phyloP scores from a whole-genome alignment of 257 asterid species.

The Solanum tarapatanum region DNA sequence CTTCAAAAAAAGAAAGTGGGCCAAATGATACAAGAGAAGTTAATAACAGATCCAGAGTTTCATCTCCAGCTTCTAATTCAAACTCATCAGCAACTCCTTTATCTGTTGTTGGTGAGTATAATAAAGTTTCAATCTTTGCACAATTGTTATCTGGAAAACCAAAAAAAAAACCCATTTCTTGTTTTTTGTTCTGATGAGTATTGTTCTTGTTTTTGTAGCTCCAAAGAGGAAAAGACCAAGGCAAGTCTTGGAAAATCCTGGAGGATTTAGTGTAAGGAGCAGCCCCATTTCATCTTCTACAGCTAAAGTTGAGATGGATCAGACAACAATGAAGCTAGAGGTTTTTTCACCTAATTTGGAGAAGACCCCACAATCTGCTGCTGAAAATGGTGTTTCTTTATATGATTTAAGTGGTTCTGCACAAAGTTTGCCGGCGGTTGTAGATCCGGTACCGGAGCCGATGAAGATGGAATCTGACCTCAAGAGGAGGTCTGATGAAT shows the following conservation, averaged over 20 bases:
- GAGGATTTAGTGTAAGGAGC: slow-evolving; percentile 28
- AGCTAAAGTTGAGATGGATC: slow-evolving; percentile 43
- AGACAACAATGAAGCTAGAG: slow-evolving; percentile 37
- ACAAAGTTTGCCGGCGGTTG: slow-evolving; percentile 7
- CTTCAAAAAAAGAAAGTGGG: slow-evolving; percentile 45
- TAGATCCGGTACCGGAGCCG: slow-evolving; percentile 17
- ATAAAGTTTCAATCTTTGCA: neutral
- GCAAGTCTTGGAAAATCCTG: slow-evolving; percentile 50
- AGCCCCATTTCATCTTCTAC: slow-evolving; percentile 26
- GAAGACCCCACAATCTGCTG: slow-evolving; percentile 32
- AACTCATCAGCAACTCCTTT: slow-evolving; percentile 32
- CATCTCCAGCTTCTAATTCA: slow-evolving; percentile 62
- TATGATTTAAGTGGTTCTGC: slow-evolving; percentile 26
- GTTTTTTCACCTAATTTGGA: slow-evolving; percentile 37
- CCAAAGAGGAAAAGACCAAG: slow-evolving; percentile 84
- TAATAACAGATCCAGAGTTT: slow-evolving; percentile 42
- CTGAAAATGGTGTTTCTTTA: slow-evolving; percentile 23
- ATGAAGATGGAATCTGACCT: slow-evolving; percentile 26
- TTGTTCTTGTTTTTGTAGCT: slow-evolving; percentile 27
- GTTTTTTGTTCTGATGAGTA: neutral
- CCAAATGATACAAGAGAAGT: slow-evolving; percentile 41
- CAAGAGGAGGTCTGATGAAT: slow-evolving; percentile 18
- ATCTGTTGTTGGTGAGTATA: slow-evolving; percentile 60
- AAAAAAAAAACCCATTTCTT: neutral
- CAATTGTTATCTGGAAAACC: neutral